These are phyloP conservation scores for Metrosideros polymorpha DNA, from an alignment of 441 rosid species.

Conservation along the genomic window DNA sequence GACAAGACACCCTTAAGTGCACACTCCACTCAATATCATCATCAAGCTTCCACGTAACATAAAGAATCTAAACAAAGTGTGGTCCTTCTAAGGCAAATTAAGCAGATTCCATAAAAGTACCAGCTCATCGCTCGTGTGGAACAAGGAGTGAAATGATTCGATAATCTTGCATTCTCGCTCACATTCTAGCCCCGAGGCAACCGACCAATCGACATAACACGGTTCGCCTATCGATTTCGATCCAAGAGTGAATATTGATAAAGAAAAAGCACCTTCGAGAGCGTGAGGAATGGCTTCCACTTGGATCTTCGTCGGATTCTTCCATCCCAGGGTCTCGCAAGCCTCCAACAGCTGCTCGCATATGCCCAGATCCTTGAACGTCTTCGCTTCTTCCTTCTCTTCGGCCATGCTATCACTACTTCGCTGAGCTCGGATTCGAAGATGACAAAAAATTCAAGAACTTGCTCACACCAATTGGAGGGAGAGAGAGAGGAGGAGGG, in stretches of 20 bases:
- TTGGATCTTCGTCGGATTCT: slow-evolving; percentile 69
- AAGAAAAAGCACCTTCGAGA: slow-evolving; percentile 42
- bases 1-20: background rate
- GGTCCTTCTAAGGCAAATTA: background rate
- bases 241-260: background rate
- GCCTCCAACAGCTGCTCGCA: slow-evolving; percentile 67
- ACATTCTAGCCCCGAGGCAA: background rate
- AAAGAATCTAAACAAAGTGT: background rate
- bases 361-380: slow-evolving; percentile 63
- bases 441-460: background rate
- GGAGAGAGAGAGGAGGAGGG: background rate
- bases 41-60: background rate
- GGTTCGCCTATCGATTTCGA: background rate
- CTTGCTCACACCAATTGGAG: background rate
- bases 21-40: background rate
- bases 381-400: slow-evolving; percentile 46
- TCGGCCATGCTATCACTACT: slow-evolving; percentile 21
- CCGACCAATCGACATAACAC: background rate
- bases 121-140: background rate
- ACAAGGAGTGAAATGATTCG: background rate
- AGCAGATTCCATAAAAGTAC: background rate
- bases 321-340: slow-evolving; percentile 74
- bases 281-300: slow-evolving; percentile 83
- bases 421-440: background rate
- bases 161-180: background rate